Base-by-base conservation (phyloP, 495 filamentous ascomycete species). In the Ramalina intermedia region DNA sequence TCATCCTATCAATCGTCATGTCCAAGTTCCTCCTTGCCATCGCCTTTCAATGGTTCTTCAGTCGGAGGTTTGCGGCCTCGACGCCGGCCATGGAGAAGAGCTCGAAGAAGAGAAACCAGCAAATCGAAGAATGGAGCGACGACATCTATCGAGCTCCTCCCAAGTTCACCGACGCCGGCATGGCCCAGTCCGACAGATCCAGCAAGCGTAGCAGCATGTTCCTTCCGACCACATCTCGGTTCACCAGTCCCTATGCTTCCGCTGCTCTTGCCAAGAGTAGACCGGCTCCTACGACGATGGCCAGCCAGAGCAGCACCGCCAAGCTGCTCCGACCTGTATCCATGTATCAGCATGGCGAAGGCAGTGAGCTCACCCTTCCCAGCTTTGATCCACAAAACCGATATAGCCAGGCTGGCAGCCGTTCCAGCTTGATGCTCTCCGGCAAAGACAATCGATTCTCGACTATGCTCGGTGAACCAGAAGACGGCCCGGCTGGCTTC, bases 121-220 rank as follows among this genome's bases (percentile, higher is more conserved):
- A 96, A 61, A 99, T 99, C 49, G 93, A 99, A 64, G 90, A 96
- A 54, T 99, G 93, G 93, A 82, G 80, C 12, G 89, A 99, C 51
- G 93, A 99, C 55, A 96, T 96, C 57, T 96, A 96, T 58, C 81
- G 87, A 24, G 82, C 88, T 11, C 85, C 86, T 2, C 85, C 85
- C 49, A 81, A 86, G 42, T 68, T 95, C 52, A 68, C 74, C 1
- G 89, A 95, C 51, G 75, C 71, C 60, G 72, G 75, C 54, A 66
- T 74, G 48, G 69, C 64, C 36, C 69, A 71, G 9, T 75, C 75
- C 9, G 86, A 91, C 53, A 73, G 83, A 35, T 65, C 67, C 38
- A 86, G 74, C 71, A 96, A 94, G 67, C 81, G 91, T 50, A 75
- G 75, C 48, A 95, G 85, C 63, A 57, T 71, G 66, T 87, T 90